These are phyloP conservation scores for Colletotrichum echinochloae DNA, from an alignment of 2,329 filamentous ascomycete species.

Conservation along the genomic window DNA sequence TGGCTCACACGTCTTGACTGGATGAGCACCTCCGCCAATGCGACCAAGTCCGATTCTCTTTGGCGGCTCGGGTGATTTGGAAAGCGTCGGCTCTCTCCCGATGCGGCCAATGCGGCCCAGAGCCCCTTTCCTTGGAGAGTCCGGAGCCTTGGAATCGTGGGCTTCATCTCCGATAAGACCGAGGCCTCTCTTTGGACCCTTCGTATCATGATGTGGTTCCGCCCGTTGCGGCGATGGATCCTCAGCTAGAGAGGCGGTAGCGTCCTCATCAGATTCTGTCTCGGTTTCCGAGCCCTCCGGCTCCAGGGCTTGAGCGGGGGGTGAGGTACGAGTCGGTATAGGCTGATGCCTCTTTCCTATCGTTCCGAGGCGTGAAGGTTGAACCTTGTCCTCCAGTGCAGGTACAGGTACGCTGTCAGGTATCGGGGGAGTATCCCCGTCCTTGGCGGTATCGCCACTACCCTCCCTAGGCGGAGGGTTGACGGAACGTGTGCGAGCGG, in stretches of 20 bases:
- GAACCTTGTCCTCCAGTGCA: slow-evolving; percentile 41
- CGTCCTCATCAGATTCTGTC: slow-evolving; percentile 55
- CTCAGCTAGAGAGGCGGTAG: slow-evolving; percentile 4
- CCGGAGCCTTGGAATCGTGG: slow-evolving; percentile 2
- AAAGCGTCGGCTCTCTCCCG: slow-evolving; percentile 47
- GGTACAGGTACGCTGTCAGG: slow-evolving; percentile 42
- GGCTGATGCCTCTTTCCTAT: slow-evolving; percentile 52
- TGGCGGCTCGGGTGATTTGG: slow-evolving; percentile 31
- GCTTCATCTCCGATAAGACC: slow-evolving; percentile 6
- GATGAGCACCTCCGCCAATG: slow-evolving; percentile 46
- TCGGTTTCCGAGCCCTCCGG: slow-evolving; percentile 56
- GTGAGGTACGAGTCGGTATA: slow-evolving; percentile 43
- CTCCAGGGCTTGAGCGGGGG: slow-evolving; percentile 38
- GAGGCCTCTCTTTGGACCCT: neutral
- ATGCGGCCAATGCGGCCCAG: slow-evolving; percentile 61
- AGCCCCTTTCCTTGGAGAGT: slow-evolving; percentile 46
- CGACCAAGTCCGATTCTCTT: slow-evolving; percentile 48
- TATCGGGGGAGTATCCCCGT: slow-evolving; percentile 45
- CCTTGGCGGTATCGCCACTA: slow-evolving; percentile 51
- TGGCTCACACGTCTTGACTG: slow-evolving; percentile 18
- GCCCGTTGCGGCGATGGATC: slow-evolving; percentile 5
- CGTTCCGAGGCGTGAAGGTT: slow-evolving; percentile 49
- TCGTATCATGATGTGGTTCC: neutral
- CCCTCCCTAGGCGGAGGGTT: slow-evolving; percentile 34
- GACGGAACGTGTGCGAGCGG: slow-evolving; percentile 44